phyloP scores from a whole-genome alignment of 495 filamentous ascomycete genomes.

The Lichenothelia convexa region DNA sequence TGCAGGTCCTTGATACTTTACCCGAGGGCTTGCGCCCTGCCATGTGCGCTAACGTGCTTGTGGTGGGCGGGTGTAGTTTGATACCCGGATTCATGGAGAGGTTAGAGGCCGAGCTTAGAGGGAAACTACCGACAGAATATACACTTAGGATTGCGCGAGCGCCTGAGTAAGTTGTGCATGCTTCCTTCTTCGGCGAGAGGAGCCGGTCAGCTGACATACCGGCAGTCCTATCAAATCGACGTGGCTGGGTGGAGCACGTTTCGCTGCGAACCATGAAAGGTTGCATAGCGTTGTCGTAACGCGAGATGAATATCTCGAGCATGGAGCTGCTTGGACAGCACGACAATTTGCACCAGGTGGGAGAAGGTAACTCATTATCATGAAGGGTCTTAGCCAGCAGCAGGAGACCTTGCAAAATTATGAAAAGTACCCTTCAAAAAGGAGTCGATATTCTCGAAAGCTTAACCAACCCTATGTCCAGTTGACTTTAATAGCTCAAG shows the following conservation, averaged over 20 bases:
- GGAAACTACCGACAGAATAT: constrained; percentile 3
- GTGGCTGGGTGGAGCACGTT: constrained; percentile 64
- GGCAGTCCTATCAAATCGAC: constrained; percentile 49
- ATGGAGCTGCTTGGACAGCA: constrained; percentile 28
- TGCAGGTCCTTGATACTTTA: constrained; percentile 61
- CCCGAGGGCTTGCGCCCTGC: constrained; percentile 41
- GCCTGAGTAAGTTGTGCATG: constrained; percentile 5
- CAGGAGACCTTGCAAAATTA: too few relatives aligned
- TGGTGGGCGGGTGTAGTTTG: constrained; percentile 71
- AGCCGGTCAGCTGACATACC: neutral
- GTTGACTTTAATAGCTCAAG: too few relatives aligned
- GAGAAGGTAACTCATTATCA: too few relatives aligned
- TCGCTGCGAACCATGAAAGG: constrained; percentile 47
- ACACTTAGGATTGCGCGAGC: constrained; percentile 15
- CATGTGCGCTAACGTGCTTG: constrained; percentile 69
- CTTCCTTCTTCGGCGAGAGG: constrained; percentile 1
- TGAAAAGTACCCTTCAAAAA: too few relatives aligned
- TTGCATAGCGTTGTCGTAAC: constrained; percentile 51
- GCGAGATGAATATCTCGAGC: constrained; percentile 75
- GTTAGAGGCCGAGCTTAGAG: constrained; percentile 23
- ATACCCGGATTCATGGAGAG: constrained; percentile 70
- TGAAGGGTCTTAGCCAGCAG: too few relatives aligned
- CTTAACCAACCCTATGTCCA: too few relatives aligned
- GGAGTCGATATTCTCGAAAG: too few relatives aligned
- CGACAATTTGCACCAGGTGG: neutral